Percentiles rank a stretch among this genome's conserved stretches.
Conservation (phyloP, 192 early-diverging fungal species). For the Rhizophagus clarus region DNA sequence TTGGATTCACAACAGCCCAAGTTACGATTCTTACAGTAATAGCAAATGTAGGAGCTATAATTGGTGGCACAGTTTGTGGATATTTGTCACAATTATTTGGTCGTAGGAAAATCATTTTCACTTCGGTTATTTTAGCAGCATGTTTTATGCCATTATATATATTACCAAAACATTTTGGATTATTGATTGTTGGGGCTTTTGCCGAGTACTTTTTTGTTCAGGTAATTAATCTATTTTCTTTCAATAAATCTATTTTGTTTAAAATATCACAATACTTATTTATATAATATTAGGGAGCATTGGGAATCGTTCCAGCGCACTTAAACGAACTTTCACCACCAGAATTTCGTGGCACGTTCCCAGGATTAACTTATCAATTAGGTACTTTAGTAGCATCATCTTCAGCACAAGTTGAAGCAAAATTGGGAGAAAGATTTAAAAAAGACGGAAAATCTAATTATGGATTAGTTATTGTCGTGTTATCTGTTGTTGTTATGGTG, state of each 20-base stretch:
- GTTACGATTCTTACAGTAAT: constrained; percentile 63
- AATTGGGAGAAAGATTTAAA: constrained; percentile 38
- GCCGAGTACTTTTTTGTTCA: constrained; percentile 62
- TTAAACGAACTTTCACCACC: constrained; percentile 71
- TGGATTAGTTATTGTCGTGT: constrained; percentile 57
- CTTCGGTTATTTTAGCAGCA: constrained; percentile 52
- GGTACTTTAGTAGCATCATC: constrained; percentile 67
- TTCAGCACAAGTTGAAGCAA: constrained; percentile 58
- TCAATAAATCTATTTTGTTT: not conserved
- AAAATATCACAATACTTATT: not conserved
- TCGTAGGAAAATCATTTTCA: constrained; percentile 58
- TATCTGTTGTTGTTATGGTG: constrained; percentile 51
- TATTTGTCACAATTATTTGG: constrained; percentile 71
- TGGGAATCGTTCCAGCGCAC: constrained; percentile 69
- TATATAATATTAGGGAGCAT: constrained; percentile 13
- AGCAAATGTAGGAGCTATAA: constrained; percentile 66
- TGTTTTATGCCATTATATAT: constrained; percentile 72
- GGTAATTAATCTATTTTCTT: constrained; percentile 31
- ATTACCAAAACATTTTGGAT: constrained; percentile 39
- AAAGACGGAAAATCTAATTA: constrained; percentile 46
- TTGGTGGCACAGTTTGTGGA: constrained; percentile 67
- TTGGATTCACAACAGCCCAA: constrained; percentile 19
- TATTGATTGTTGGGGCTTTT: constrained; percentile 48
- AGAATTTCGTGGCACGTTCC: constrained; percentile 65
- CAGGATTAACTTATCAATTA: constrained; percentile 76